Conservation (phyloP, 2,329 filamentous ascomycete species). For the Claviceps monticola region DNA sequence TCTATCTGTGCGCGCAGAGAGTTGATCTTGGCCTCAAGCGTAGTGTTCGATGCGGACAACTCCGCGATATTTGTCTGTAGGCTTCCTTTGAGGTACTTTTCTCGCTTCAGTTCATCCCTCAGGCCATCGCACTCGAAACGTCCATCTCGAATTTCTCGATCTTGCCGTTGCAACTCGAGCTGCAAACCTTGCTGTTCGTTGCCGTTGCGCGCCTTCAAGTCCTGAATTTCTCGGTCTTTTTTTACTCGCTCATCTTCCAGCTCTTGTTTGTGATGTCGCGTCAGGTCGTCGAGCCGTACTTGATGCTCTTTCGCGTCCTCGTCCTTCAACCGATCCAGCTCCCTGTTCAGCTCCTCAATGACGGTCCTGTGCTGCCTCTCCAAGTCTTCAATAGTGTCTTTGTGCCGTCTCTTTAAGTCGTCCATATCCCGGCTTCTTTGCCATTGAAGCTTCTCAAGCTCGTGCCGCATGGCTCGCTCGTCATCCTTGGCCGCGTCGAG, state of each 20-base stretch:
- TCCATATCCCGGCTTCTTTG: conserved; percentile 35
- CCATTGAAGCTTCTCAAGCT: conserved; percentile 24
- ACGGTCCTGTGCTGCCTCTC: conserved; percentile 20
- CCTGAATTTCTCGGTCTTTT: conserved; percentile 48
- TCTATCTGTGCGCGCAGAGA: conserved; percentile 71
- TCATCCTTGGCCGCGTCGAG: conserved; percentile 31
- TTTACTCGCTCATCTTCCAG: conserved; percentile 49
- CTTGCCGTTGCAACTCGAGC: conserved; percentile 34
- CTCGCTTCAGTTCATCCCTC: conserved; percentile 40
- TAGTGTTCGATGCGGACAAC: conserved; percentile 44
- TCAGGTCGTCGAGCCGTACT: conserved; percentile 52
- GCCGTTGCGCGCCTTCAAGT: conserved; percentile 41
- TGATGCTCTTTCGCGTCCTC: conserved; percentile 44
- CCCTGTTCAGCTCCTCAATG: conserved; percentile 27
- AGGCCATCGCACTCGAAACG: conserved; percentile 30
- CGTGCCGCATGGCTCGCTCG: conserved; percentile 18
- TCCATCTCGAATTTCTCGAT: conserved; percentile 38
- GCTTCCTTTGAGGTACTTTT: conserved; percentile 46
- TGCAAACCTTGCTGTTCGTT: conserved; percentile 39
- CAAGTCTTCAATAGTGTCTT: conserved; percentile 21
- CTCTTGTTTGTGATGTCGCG: conserved; percentile 47
- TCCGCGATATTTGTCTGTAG: conserved; percentile 41
- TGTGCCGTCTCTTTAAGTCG: conserved; percentile 29
- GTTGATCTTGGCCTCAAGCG: conserved; percentile 61
- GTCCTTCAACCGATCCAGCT: conserved; percentile 28